Percentiles rank a stretch among this genome's conserved stretches.
phyloP scores from a whole-genome alignment of 1,139 yeast genomes.

The Lizanozyma gosingica region DNA sequence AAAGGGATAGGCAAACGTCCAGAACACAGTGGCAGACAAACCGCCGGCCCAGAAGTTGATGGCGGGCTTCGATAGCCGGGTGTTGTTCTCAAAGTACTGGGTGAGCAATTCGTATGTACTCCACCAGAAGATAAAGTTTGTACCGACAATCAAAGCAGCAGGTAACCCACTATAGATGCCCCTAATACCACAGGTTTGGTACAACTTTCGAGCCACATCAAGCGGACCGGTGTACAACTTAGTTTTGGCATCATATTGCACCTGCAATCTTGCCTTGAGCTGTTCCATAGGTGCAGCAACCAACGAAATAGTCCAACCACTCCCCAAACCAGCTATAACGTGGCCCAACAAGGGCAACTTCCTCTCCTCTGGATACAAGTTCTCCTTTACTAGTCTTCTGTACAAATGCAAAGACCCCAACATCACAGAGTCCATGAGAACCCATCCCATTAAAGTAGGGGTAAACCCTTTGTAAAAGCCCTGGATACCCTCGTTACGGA shows the following conservation, averaged over 20 bases:
- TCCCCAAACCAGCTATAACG: slow-evolving; percentile 67
- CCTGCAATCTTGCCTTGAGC: slow-evolving; percentile 80
- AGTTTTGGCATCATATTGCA: slow-evolving; percentile 76
- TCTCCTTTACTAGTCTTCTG: slow-evolving; percentile 55
- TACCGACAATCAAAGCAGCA: slow-evolving; percentile 82
- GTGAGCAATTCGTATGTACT: slow-evolving; percentile 81
- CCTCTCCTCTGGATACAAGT: slow-evolving; percentile 45
- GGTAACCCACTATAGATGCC: slow-evolving; percentile 73
- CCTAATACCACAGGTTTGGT: slow-evolving; percentile 52
- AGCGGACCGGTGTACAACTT: slow-evolving; percentile 69
- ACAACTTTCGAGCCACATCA: slow-evolving; percentile 52
- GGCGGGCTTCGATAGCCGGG: slow-evolving; percentile 55
- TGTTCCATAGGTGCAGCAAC: slow-evolving; percentile 93
- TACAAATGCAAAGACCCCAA: slow-evolving; percentile 78
- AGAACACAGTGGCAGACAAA: slow-evolving; percentile 72
- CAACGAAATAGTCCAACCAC: slow-evolving; percentile 90
- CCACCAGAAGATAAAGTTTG: slow-evolving; percentile 91
- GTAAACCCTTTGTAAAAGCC: slow-evolving; percentile 88
- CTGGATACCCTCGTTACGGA: slow-evolving; percentile 60
- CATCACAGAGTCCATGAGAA: slow-evolving; percentile 84
- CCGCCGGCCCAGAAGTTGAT: slow-evolving; percentile 93
- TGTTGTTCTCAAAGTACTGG: slow-evolving; percentile 54
- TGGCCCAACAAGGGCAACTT: slow-evolving; percentile 70
- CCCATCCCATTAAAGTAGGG: slow-evolving; percentile 91
- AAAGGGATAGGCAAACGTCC: slow-evolving; percentile 85